phyloP scores from a whole-genome alignment of 176 grass and related monocot species.

The Elymus sibiricus region DNA sequence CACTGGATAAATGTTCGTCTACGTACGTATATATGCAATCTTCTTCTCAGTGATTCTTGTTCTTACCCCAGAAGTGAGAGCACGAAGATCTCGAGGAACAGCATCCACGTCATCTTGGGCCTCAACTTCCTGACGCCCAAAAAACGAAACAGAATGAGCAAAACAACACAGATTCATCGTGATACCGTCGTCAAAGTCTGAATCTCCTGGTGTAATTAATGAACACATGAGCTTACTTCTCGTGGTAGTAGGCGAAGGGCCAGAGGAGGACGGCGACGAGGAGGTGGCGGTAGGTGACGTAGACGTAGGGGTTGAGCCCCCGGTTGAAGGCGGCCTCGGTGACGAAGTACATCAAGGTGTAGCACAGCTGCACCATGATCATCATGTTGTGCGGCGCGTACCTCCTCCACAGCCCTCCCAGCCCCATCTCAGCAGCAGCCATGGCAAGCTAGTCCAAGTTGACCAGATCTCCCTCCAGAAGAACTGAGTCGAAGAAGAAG shows the following conservation, averaged over 20 bases:
- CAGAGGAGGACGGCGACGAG: slow-evolving; percentile 49
- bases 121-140: slow-evolving; percentile 47
- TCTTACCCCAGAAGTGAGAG: slow-evolving; percentile 86
- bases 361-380: slow-evolving; percentile 66
- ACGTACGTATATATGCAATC: background rate
- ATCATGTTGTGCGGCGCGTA: slow-evolving; percentile 77
- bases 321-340: slow-evolving; percentile 71
- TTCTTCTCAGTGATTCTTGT: background rate
- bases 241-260: slow-evolving; percentile 79
- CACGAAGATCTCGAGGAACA: slow-evolving; percentile 73
- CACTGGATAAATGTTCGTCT: background rate
- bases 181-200: background rate
- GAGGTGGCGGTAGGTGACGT: slow-evolving; percentile 76
- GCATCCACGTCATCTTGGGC: slow-evolving; percentile 69
- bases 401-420: slow-evolving; percentile 16
- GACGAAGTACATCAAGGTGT: slow-evolving; percentile 91
- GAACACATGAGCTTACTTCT: slow-evolving; percentile 52
- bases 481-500: background rate
- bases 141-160: background rate
- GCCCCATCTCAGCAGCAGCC: background rate
- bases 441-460: background rate
- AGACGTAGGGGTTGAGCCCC: slow-evolving; percentile 77
- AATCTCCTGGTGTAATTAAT: background rate
- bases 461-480: background rate
- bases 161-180: background rate